phyloP scores from a whole-genome alignment of 371 early-diverging fungal species.

The Mucor piriformis region DNA sequence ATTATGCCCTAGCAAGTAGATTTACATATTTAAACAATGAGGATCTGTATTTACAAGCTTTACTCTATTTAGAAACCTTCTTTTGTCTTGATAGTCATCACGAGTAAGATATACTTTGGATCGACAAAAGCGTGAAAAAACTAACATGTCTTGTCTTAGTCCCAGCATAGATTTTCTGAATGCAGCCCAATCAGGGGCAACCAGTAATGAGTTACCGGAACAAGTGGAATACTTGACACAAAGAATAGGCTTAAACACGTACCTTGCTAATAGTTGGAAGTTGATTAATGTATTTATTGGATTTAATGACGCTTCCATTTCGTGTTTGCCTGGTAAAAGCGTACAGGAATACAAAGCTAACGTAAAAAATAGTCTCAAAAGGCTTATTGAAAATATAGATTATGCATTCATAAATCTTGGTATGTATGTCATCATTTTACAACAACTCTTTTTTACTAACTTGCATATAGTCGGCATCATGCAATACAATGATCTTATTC shows the following conservation, averaged over 20 bases:
- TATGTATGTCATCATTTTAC: slow-evolving; percentile 7
- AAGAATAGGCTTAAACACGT: slow-evolving; percentile 25
- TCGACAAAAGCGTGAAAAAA: not conserved
- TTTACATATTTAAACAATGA: not conserved
- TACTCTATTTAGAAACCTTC: slow-evolving; percentile 23
- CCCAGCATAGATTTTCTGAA: slow-evolving; percentile 37
- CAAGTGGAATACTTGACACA: slow-evolving; percentile 39
- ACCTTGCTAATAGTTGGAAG: slow-evolving; percentile 32
- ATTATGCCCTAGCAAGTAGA: slow-evolving; percentile 34
- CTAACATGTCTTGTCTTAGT: not conserved
- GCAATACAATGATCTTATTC: slow-evolving; percentile 20
- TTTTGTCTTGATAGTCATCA: slow-evolving; percentile 31
- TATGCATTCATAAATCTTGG: slow-evolving; percentile 27
- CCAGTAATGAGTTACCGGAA: slow-evolving; percentile 23
- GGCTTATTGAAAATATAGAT: slow-evolving; percentile 6
- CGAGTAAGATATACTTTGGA: slow-evolving; percentile 14
- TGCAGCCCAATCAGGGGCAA: slow-evolving; percentile 45
- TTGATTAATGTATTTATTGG: slow-evolving; percentile 41
- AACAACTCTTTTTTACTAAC: not conserved
- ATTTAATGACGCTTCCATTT: slow-evolving; percentile 32
- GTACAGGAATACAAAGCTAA: slow-evolving; percentile 4
- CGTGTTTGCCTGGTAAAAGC: slow-evolving; percentile 27
- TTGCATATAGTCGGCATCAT: slow-evolving; percentile 16
- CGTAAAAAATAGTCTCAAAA: slow-evolving; percentile 3
- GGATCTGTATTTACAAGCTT: not conserved